A percentile compares a stretch with the other conserved stretches of the same genome.
These are phyloP conservation scores for Chloromonas sp. DNA, from an alignment of 163 green algal genomes.

Conservation along the genomic window DNA sequence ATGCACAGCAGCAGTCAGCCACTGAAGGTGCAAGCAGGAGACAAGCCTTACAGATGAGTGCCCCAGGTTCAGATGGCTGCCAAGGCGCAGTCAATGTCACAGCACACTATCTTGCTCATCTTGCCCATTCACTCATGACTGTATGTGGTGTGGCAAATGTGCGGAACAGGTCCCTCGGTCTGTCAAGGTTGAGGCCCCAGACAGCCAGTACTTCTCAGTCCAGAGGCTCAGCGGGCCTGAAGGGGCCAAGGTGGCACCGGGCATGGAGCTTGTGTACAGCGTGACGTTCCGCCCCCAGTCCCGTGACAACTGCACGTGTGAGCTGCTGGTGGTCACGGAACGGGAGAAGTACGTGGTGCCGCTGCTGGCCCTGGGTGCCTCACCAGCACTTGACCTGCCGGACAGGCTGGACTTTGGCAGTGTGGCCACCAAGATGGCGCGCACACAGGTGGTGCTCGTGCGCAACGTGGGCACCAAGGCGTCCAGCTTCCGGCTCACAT, in stretches of 20 bases:
- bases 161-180: conserved; percentile 54
- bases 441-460: conserved; percentile 16
- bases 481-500: conserved; percentile 52
- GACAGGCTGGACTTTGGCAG: conserved; percentile 53
- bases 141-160: too few species aligned
- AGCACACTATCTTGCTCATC: too few species aligned
- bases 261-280: conserved; percentile 64
- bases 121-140: too few species aligned
- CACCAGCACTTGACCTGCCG: conserved; percentile 64
- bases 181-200: conserved; percentile 54
- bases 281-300: conserved; percentile 37
- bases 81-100: not conserved
- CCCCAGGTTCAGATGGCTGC: not conserved
- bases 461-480: conserved; percentile 60
- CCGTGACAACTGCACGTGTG: conserved; percentile 46
- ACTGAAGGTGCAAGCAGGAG: too few species aligned
- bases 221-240: conserved; percentile 16
- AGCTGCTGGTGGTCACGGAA: conserved; percentile 73
- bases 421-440: not conserved
- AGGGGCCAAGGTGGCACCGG: conserved; percentile 58
- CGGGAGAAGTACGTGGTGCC: conserved; percentile 78
- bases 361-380: conserved; percentile 40
- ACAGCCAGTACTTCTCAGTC: conserved; percentile 55
- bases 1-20: not conserved
- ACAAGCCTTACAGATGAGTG: not conserved